These are phyloP conservation scores for Xylaria flabelliformis DNA, from an alignment of 495 filamentous ascomycete genomes.

Conservation along the genomic window DNA sequence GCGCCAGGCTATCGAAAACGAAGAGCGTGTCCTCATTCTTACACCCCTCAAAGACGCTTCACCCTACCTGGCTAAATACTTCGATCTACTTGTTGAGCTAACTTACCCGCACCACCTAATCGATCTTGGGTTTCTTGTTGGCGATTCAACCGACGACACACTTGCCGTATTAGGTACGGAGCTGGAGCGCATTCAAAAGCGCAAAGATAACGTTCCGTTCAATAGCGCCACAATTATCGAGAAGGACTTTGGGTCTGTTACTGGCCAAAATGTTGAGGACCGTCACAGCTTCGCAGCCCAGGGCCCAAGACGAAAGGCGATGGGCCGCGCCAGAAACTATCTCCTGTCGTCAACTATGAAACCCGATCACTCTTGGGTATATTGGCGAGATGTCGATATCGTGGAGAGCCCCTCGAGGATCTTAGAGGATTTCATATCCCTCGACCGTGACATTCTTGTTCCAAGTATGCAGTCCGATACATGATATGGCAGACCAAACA, in stretches of 20 bases:
- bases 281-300: constrained; percentile 88
- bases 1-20: constrained; percentile 72
- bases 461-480: constrained; percentile 71
- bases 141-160: constrained; percentile 90
- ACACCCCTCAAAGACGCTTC: constrained; percentile 93
- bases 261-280: constrained; percentile 77
- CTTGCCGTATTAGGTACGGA: constrained; percentile 79
- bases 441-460: constrained; percentile 90
- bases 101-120: constrained; percentile 96
- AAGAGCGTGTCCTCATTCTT: constrained; percentile 92
- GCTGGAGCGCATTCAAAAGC: constrained; percentile 85
- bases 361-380: constrained; percentile 96
- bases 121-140: constrained; percentile 92
- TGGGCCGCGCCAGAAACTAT: constrained; percentile 91
- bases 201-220: constrained; percentile 79
- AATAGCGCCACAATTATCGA: constrained; percentile 80
- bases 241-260: constrained; percentile 82
- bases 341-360: constrained; percentile 84
- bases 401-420: constrained; percentile 86
- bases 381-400: constrained; percentile 98
- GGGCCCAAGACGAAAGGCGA: constrained; percentile 86
- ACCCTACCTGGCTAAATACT: constrained; percentile 81
- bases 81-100: constrained; percentile 87
- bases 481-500: not conserved
- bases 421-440: constrained; percentile 92